These are phyloP conservation scores for Plectosphaerella plurivora DNA, from an alignment of 2,329 filamentous ascomycete genomes.

Conservation along the genomic window DNA sequence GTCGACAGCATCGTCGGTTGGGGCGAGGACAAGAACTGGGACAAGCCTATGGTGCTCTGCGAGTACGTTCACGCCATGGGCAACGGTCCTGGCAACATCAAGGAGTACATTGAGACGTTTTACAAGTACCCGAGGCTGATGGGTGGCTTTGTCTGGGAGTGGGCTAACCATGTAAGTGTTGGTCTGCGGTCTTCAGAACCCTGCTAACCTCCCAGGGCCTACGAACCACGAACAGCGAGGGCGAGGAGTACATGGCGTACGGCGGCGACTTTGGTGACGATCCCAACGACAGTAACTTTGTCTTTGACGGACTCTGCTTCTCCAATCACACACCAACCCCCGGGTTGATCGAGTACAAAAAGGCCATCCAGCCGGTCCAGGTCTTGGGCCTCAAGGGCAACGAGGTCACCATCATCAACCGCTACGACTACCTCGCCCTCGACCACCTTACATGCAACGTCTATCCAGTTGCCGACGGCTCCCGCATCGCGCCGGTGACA, in stretches of 20 bases:
- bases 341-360: conserved; percentile 50
- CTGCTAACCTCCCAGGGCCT: conserved; percentile 27
- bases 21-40: conserved; percentile 35
- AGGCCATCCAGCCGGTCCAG: conserved; percentile 55
- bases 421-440: conserved; percentile 49
- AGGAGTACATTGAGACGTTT: conserved; percentile 65
- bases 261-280: conserved; percentile 59
- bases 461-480: conserved; percentile 34
- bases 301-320: conserved; percentile 50
- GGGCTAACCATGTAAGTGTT: conserved; percentile 50
- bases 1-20: conserved; percentile 38
- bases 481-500: conserved; percentile 25
- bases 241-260: conserved; percentile 48
- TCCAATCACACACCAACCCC: conserved; percentile 47
- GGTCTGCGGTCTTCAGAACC: conserved; percentile 12
- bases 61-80: conserved; percentile 64
- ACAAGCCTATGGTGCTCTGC: conserved; percentile 54
- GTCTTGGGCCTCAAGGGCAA: conserved; percentile 37
- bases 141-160: conserved; percentile 64
- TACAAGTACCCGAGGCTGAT: conserved; percentile 45
- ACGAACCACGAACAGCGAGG: conserved; percentile 34
- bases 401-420: conserved; percentile 43
- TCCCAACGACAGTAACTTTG: conserved; percentile 56
- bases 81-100: conserved; percentile 63
- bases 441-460: conserved; percentile 44